Evolutionary conservation across 2,329 filamentous ascomycete species (phyloP).

Genomic region (Grosmannia penicillata): DNA sequence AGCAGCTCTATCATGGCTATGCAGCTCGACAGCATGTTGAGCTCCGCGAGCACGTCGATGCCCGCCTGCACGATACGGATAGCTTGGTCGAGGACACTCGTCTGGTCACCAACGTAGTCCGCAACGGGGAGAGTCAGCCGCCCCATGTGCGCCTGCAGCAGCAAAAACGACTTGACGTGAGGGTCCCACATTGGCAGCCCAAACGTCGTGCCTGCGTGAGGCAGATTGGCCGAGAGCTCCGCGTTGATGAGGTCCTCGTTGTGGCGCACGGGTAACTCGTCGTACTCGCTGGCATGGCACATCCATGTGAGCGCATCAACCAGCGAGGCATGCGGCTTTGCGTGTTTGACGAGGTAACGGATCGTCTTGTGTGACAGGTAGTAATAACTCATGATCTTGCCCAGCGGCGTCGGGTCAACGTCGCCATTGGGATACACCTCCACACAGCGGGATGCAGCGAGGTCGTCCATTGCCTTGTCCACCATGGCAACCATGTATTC

Average conservation of each 20-base stretch:
- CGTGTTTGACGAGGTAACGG: constrained; percentile 61
- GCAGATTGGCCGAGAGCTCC: constrained; percentile 62
- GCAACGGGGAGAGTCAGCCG: constrained; percentile 85
- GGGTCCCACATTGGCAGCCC: constrained; percentile 94
- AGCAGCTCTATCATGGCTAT: constrained; percentile 72
- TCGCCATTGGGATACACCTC: constrained; percentile 74
- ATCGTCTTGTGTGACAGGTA: constrained; percentile 94
- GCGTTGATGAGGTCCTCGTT: constrained; percentile 97
- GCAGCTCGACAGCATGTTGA: constrained; percentile 67
- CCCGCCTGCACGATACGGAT: constrained; percentile 94
- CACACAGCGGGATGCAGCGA: constrained; percentile 74
- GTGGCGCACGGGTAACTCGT: constrained; percentile 92
- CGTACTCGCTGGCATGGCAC: constrained; percentile 85
- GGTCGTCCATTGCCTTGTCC: constrained; percentile 66
- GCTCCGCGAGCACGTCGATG: constrained; percentile 83
- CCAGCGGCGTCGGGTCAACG: constrained; percentile 76
- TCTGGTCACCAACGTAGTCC: constrained; percentile 93
- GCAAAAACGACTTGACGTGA: constrained; percentile 87
- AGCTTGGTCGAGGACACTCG: constrained; percentile 78
- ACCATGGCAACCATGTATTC: constrained; percentile 93
- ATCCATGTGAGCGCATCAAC: constrained; percentile 82
- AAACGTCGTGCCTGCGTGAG: constrained; percentile 32
- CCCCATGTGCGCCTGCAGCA: constrained; percentile 90
- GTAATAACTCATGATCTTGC: constrained; percentile 99
- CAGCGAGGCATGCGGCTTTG: constrained; percentile 49